phyloP scores from a whole-genome alignment of 352 stramenopile genomes.

The Globisporangium takayamanum region DNA sequence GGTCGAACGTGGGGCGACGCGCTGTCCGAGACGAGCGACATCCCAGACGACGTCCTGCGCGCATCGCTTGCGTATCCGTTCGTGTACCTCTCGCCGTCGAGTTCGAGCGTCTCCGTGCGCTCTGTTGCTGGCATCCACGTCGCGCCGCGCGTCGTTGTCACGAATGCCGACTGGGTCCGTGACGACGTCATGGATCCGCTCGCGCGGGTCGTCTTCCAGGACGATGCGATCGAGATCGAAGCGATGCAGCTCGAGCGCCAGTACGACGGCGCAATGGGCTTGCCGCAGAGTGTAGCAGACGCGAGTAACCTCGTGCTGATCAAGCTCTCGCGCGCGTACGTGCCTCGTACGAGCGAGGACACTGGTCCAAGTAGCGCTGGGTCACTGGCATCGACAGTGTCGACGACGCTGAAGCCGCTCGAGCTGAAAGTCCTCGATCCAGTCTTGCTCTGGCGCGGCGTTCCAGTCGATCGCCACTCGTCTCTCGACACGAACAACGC shows the following conservation, averaged over 20 bases:
- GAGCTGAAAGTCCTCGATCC: constrained; percentile 4
- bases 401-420: not conserved
- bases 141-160: not conserved
- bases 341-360: not conserved
- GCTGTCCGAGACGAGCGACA: not conserved
- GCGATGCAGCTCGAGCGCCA: not conserved
- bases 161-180: not conserved
- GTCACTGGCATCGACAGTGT: too few relatives aligned
- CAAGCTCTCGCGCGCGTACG: not conserved
- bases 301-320: not conserved
- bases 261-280: too few relatives aligned
- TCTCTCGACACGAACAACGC: not conserved
- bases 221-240: constrained; percentile 2
- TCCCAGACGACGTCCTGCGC: not conserved
- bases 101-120: not conserved
- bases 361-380: too few relatives aligned
- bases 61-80: not conserved
- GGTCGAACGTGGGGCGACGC: not conserved
- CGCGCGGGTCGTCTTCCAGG: not conserved
- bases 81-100: not conserved
- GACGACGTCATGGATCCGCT: not conserved
- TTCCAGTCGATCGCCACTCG: not conserved
- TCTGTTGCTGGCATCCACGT: not conserved
- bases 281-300: too few relatives aligned
- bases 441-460: constrained; percentile 3